These are phyloP conservation scores for Ophiocordyceps australis DNA, from an alignment of 2,329 filamentous ascomycete genomes.

Conservation along the genomic window DNA sequence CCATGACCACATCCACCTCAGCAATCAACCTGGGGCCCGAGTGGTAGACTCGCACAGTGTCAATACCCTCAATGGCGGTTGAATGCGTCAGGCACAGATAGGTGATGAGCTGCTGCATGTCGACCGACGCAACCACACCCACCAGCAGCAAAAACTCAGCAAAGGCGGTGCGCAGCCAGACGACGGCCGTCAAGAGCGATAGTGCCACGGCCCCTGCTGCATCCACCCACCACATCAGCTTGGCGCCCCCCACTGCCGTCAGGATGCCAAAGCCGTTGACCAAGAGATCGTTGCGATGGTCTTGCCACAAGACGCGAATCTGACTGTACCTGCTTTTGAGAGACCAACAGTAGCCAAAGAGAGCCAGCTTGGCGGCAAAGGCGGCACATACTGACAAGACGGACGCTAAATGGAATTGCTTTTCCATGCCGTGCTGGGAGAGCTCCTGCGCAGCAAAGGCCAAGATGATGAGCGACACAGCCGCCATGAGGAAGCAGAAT, in stretches of 20 bases:
- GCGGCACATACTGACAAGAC: conserved; percentile 73
- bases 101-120: conserved; percentile 83
- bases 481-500: conserved; percentile 91
- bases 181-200: conserved; percentile 54
- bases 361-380: conserved; percentile 62
- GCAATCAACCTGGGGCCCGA: conserved; percentile 77
- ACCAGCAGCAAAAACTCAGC: conserved; percentile 82
- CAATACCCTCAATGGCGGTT: conserved; percentile 63
- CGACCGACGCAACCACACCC: conserved; percentile 69
- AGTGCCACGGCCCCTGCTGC: conserved; percentile 78
- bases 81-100: conserved; percentile 86
- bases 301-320: conserved; percentile 84
- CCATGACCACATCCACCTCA: conserved; percentile 94
- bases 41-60: conserved; percentile 90
- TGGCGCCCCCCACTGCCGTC: conserved; percentile 78
- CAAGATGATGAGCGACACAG: conserved; percentile 83
- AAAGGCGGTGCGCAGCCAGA: conserved; percentile 79
- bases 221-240: conserved; percentile 89
- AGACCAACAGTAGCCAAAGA: conserved; percentile 88
- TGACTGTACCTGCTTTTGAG: conserved; percentile 83
- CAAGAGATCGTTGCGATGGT: conserved; percentile 92
- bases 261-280: conserved; percentile 90
- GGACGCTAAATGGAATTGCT: conserved; percentile 60
- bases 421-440: conserved; percentile 30
- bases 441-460: conserved; percentile 69